Evolutionary conservation across 768 basidiomycete species (phyloP).

Genomic region (Rhizopogon rudus): DNA sequence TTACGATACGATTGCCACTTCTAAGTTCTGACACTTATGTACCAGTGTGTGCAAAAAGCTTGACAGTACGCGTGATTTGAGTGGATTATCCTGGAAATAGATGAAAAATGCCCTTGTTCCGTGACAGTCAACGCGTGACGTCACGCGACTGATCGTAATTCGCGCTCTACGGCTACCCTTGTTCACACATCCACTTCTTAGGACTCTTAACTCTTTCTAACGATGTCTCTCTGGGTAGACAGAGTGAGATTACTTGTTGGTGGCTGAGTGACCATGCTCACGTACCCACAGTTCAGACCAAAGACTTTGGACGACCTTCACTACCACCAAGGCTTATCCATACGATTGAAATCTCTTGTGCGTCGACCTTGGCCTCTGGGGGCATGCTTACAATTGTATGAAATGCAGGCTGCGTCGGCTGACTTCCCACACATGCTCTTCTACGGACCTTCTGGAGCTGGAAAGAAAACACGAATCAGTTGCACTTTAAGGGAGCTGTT

Average conservation of each 20-base stretch:
- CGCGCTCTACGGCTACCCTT: background rate
- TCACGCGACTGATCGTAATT: conserved; percentile 18
- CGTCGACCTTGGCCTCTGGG: conserved; percentile 8
- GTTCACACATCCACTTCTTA: background rate
- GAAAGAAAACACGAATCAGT: conserved; percentile 95
- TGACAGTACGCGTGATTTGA: too few relatives aligned
- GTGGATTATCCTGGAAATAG: too few relatives aligned
- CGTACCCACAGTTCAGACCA: conserved; percentile 69
- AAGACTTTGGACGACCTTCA: conserved; percentile 79
- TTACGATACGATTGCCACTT: too few relatives aligned
- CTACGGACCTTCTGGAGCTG: conserved; percentile 95
- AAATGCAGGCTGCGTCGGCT: conserved; percentile 68
- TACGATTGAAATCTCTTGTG: conserved; percentile 75
- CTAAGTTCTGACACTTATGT: too few relatives aligned
- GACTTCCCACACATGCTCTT: conserved; percentile 98
- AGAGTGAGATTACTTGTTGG: conserved; percentile 18
- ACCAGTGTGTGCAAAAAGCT: too few relatives aligned
- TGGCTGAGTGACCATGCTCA: background rate
- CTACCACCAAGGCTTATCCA: conserved; percentile 81
- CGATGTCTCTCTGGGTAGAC: conserved; percentile 72
- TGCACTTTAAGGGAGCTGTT: conserved; percentile 87
- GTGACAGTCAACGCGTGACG: conserved; percentile 24
- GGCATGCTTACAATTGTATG: background rate
- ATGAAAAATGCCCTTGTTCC: background rate
- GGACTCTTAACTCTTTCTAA: background rate